phyloP scores from a whole-genome alignment of 352 stramenopile species.

The Thraustochytrium sp. region DNA sequence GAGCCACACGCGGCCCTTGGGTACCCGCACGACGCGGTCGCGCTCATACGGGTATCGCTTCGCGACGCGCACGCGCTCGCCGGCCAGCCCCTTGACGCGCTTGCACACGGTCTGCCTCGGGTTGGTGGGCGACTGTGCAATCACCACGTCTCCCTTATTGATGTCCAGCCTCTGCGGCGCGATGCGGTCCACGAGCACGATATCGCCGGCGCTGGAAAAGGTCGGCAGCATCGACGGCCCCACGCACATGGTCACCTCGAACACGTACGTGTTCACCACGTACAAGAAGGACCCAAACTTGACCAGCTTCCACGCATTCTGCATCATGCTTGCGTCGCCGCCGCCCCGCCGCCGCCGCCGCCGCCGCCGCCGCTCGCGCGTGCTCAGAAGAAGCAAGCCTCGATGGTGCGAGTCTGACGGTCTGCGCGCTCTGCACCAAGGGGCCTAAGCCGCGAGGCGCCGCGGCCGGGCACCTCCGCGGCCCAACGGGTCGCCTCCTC shows the following conservation, averaged over 20 bases:
- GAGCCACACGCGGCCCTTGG: slow-evolving; percentile 87
- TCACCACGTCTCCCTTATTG: slow-evolving; percentile 72
- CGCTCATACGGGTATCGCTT: background rate
- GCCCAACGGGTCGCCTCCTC: slow-evolving; percentile 14
- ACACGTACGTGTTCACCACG: slow-evolving; percentile 62
- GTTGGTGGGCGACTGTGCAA: slow-evolving; percentile 75
- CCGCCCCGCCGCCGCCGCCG: no score
- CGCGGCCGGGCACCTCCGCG: background rate
- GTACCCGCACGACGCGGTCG: slow-evolving; percentile 55
- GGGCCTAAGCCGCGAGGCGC: background rate
- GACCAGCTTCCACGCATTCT: slow-evolving; percentile 40
- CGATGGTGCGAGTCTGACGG: background rate
- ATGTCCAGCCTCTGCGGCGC: slow-evolving; percentile 62
- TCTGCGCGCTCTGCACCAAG: background rate
- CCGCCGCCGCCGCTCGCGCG: no score
- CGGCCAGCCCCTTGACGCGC: slow-evolving; percentile 63
- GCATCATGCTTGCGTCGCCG: background rate
- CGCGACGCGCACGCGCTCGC: slow-evolving; percentile 6
- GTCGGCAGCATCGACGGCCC: slow-evolving; percentile 81
- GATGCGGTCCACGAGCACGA: slow-evolving; percentile 79
- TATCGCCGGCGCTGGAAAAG: slow-evolving; percentile 75
- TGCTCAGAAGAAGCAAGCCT: background rate
- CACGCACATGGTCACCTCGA: slow-evolving; percentile 75
- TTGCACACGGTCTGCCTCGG: slow-evolving; percentile 76
- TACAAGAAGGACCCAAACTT: slow-evolving; percentile 48